Conservation (phyloP, 805 yeast species). For the Candida suzukii region DNA sequence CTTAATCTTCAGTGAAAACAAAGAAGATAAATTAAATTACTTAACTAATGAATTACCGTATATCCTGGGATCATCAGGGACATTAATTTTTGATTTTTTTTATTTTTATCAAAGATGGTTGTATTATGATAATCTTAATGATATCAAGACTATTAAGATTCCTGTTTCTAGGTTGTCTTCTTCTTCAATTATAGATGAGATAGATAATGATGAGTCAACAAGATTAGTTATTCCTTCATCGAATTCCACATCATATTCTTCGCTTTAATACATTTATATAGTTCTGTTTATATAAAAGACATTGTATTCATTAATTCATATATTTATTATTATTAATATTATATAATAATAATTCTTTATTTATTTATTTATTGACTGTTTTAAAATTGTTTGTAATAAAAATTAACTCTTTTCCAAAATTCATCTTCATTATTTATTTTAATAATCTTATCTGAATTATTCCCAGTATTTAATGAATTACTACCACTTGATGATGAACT, state of each 20-base stretch:
- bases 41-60: conserved; percentile 71
- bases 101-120: conserved; percentile 57
- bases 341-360: neutral
- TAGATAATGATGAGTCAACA: too few relatives aligned
- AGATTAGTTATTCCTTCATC: too few relatives aligned
- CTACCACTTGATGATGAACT: too few relatives aligned
- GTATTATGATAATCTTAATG: conserved; percentile 13
- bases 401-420: conserved; percentile 22
- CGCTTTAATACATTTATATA: too few relatives aligned
- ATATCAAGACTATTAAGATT: neutral
- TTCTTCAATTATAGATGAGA: neutral
- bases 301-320: too few relatives aligned
- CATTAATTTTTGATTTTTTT: conserved; percentile 66
- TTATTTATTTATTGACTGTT: neutral
- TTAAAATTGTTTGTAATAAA: conserved; percentile 19
- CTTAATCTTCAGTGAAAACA: conserved; percentile 23
- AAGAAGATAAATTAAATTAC: conserved; percentile 35
- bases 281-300: too few relatives aligned
- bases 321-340: neutral
- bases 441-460: conserved; percentile 2
- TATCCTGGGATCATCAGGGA: conserved; percentile 80
- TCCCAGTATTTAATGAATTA: neutral
- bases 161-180: neutral
- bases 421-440: conserved; percentile 18
- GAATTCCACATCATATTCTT: too few relatives aligned